These are phyloP conservation scores for Kodamaea sp. DNA, from an alignment of 1,139 yeast species.

Conservation along the genomic window DNA sequence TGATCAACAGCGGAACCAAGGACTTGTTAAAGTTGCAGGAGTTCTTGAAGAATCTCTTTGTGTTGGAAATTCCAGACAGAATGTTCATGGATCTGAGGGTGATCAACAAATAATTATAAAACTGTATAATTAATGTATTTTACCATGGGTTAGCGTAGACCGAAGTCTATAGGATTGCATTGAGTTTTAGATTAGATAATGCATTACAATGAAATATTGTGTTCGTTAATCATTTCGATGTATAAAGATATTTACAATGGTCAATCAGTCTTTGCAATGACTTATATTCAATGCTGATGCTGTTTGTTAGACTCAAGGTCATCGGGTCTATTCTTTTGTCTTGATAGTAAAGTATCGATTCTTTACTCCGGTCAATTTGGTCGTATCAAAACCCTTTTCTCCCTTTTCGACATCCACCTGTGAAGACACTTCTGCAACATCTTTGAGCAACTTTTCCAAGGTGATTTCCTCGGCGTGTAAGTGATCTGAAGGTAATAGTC, in stretches of 20 bases:
- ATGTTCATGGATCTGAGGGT: slow-evolving; percentile 76
- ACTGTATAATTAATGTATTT: no score
- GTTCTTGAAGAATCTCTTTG: slow-evolving; percentile 65
- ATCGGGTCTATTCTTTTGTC: slow-evolving; percentile 7
- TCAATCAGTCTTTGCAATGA: no score
- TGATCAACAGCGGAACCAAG: slow-evolving; percentile 63
- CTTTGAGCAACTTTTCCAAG: slow-evolving; percentile 22
- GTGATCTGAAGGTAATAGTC: slow-evolving; percentile 40
- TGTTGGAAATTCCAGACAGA: slow-evolving; percentile 74
- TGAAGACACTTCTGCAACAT: slow-evolving; percentile 19
- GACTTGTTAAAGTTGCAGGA: slow-evolving; percentile 63
- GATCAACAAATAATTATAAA: slow-evolving; percentile 1
- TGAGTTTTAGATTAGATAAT: no score
- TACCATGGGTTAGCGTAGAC: no score
- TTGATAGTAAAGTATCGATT: slow-evolving; percentile 14
- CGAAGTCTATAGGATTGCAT: no score
- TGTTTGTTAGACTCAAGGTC: no score
- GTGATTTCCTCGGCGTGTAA: slow-evolving; percentile 24
- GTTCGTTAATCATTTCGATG: no score
- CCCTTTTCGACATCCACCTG: slow-evolving; percentile 30
- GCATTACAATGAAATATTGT: no score
- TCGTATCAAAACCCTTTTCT: slow-evolving; percentile 23
- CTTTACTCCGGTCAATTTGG: slow-evolving; percentile 1
- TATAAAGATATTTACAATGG: no score
- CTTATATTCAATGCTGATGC: no score